A percentile compares a stretch with the other conserved stretches of the same genome.
Evolutionary conservation across 352 stramenopile species (phyloP).

Genomic region (Bremia lactucae): DNA sequence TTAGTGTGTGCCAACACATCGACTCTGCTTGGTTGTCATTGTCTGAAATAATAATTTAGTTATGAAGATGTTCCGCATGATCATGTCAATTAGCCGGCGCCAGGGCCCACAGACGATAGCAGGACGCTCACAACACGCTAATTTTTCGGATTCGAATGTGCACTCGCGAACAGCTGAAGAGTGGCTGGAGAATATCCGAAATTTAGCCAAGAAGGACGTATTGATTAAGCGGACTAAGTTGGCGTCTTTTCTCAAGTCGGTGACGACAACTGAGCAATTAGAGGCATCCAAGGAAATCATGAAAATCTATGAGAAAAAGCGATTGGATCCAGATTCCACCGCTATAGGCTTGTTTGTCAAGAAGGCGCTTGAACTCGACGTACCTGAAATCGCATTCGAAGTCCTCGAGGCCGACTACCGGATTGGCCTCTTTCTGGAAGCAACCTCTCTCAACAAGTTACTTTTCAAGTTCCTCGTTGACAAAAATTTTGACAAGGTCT

Average conservation of each 20-base stretch:
- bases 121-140: conserved; percentile 19
- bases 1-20: no score
- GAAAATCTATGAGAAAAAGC: conserved; percentile 83
- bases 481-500: conserved; percentile 69
- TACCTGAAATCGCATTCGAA: conserved; percentile 58
- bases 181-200: conserved; percentile 76
- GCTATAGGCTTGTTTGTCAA: conserved; percentile 72
- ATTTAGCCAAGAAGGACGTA: conserved; percentile 58
- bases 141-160: conserved; percentile 25
- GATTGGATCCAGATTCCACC: conserved; percentile 66
- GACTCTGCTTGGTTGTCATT: no score
- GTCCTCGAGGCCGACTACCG: conserved; percentile 76
- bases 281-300: conserved; percentile 78
- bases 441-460: conserved; percentile 73
- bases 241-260: conserved; percentile 72
- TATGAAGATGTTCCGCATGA: conserved; percentile 68
- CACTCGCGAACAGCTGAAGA: conserved; percentile 48
- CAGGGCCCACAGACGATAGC: conserved; percentile 29
- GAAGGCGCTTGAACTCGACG: conserved; percentile 72
- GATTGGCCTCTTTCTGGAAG: conserved; percentile 73
- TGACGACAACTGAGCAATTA: conserved; percentile 71
- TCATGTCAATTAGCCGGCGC: conserved; percentile 40
- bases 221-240: conserved; percentile 79
- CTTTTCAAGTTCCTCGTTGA: conserved; percentile 77
- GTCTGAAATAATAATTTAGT: no score